Conservation (phyloP, 257 asterid species). For the Thymus quinquecostatus region DNA sequence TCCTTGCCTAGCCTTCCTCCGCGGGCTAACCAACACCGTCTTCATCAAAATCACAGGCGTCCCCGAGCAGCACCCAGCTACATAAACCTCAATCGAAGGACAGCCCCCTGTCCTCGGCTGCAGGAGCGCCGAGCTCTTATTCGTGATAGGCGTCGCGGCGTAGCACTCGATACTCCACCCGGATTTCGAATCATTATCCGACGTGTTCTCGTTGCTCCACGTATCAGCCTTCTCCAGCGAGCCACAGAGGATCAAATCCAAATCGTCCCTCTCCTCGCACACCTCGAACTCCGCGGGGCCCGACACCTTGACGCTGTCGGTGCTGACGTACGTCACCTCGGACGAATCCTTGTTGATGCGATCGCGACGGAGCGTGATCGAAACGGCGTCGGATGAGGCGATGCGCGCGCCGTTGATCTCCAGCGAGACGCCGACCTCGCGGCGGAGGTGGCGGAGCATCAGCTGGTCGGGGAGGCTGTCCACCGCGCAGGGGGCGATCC, state of each 20-base stretch:
- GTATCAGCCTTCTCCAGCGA: constrained; percentile 64
- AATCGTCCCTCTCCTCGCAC: constrained; percentile 50
- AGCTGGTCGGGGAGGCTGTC: constrained; percentile 64
- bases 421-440: constrained; percentile 63
- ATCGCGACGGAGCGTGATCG: constrained; percentile 70
- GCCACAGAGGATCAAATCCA: constrained; percentile 72
- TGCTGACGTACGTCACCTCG: constrained; percentile 90
- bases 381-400: constrained; percentile 61
- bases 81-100: constrained; percentile 74
- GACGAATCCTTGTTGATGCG: constrained; percentile 67
- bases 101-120: constrained; percentile 59
- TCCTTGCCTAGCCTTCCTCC: constrained; percentile 65
- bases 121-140: constrained; percentile 52
- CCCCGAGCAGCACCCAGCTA: constrained; percentile 86
- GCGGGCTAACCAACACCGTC: constrained; percentile 67
- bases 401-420: constrained; percentile 66
- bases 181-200: constrained; percentile 50
- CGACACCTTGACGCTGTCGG: constrained; percentile 70
- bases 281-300: constrained; percentile 88
- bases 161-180: constrained; percentile 90
- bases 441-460: constrained; percentile 70
- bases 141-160: constrained; percentile 46
- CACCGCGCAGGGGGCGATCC: constrained; percentile 69
- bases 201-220: constrained; percentile 56
- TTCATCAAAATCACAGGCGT: constrained; percentile 73